Evolutionary conservation across 345 rosid species (phyloP), one percentile per base, ranked within the genome.

Genomic region (Diplotaxis tenuifolia): DNA sequence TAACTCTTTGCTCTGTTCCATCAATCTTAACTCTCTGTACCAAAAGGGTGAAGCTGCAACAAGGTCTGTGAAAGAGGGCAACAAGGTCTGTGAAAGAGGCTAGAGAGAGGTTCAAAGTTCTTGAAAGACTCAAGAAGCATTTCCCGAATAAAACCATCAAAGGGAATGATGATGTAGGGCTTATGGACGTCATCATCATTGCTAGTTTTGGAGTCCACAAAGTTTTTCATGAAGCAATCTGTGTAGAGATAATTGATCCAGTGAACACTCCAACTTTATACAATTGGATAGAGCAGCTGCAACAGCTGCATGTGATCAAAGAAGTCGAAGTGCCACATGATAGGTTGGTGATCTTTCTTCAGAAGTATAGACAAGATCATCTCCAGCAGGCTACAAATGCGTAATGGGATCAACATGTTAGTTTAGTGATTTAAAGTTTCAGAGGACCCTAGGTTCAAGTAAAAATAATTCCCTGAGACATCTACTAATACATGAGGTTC

Each of bases 21-120:
- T 15, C 65, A 69, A 47, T 29, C 19, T 65, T 9, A 25, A n/a
- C n/a, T n/a, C n/a, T n/a, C 1, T 79, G 11, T 61, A 3, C 40
- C 62, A 62, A 11, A 72, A 75, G 14, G 83, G 84, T 11, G 84
- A 74, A 74, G 71, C 76, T 45, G 83, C 74, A 23, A 75, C 16
- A 63, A 75, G 75, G 62, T 74, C 78, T 12, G 8, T 53, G 7
- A 63, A 71, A 56, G 81, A 83, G 70, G 71, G 83, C 74, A 22
- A 75, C 15, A 63, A 75, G 75, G 62, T 74, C 78, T 12, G 8
- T 53, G 7, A 63, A 71, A 56, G 81, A 83, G 70, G 71, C 68
- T 16, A 20, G 22, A 0, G 77, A 68, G 76, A 81, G 62, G 65
- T 14, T 80, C 62, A 56, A 70, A 58, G 73, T 71, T 28, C 67